These are phyloP conservation scores for Candida ipomoeae DNA, from an alignment of 805 yeast genomes.

Conservation along the genomic window DNA sequence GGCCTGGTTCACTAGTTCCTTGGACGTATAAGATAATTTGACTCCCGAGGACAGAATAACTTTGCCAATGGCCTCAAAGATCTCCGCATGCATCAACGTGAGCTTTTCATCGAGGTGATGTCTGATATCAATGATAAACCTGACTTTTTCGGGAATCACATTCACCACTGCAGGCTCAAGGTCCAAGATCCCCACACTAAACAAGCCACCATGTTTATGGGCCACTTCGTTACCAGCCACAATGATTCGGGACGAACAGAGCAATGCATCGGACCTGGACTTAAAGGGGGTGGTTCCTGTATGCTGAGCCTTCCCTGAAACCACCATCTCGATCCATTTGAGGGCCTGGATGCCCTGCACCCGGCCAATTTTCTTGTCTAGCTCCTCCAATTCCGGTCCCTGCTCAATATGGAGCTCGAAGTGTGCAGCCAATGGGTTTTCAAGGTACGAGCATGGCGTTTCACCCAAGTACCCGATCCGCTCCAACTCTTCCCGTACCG, in stretches of 20 bases:
- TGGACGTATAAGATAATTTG: slow-evolving; percentile 37
- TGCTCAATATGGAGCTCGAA: slow-evolving; percentile 76
- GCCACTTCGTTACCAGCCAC: slow-evolving; percentile 55
- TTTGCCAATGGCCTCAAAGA: slow-evolving; percentile 32
- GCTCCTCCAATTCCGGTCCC: slow-evolving; percentile 65
- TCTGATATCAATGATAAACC: slow-evolving; percentile 59
- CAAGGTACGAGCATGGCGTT: slow-evolving; percentile 42
- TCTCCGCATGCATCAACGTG: slow-evolving; percentile 33
- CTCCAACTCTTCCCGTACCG: slow-evolving; percentile 50
- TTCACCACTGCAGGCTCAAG: slow-evolving; percentile 60
- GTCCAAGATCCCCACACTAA: slow-evolving; percentile 55
- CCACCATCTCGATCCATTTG: slow-evolving; percentile 54
- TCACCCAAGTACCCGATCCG: slow-evolving; percentile 63
- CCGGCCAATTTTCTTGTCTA: slow-evolving; percentile 54
- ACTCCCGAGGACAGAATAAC: slow-evolving; percentile 31
- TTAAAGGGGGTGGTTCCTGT: slow-evolving; percentile 71
- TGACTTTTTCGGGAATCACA: slow-evolving; percentile 60
- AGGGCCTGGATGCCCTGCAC: slow-evolving; percentile 67
- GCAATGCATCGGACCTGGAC: slow-evolving; percentile 57
- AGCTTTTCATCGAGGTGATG: slow-evolving; percentile 46
- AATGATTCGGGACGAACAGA: slow-evolving; percentile 56
- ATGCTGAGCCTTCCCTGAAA: slow-evolving; percentile 63
- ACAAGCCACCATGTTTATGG: slow-evolving; percentile 46
- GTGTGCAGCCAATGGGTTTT: slow-evolving; percentile 60
- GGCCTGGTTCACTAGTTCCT: slow-evolving; percentile 46